Evolutionary conservation across 371 early-diverging fungal genomes (phyloP), one percentile per base, ranked within the genome.

Genomic region (Rhizomucor miehei): DNA sequence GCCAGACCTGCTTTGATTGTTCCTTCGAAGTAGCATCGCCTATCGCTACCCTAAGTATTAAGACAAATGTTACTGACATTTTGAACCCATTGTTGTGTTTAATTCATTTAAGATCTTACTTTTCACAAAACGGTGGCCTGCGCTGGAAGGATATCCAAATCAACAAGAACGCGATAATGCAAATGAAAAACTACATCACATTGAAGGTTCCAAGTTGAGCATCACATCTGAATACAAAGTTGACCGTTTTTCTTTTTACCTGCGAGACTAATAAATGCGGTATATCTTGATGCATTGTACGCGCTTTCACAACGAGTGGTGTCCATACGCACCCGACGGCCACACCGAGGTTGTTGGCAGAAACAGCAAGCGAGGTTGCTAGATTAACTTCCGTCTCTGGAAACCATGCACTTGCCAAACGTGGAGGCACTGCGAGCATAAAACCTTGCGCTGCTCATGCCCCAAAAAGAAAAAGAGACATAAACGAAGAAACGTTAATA

Each of bases 381-480:
- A 73, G 24, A 52, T 79, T 79, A 45, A 73, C 62, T 56, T 75
- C 68, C 16, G 63, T 69, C 21, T 71, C 60, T 0, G 69, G 73
- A 60, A 81, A 81, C 81, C 79, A 81, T 12, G 70, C 69, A 16
- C 73, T 75, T 11, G 79, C 79, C 29, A 81, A 59, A 40, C 66
- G 71, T 13, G 81, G 79, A 2, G 81, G 81, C 8, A 81, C 53
- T 6, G 79, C 66, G 13, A 81, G 56, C 59, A 79, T 77, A 56
- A 79, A 79, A 2, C 71, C 75, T 56, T 79, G 77, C 1, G 74
- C 79, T 66, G 29, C n/a, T n/a, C n/a, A n/a, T n/a, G n/a, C n/a
- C n/a, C n/a, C n/a, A n/a, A n/a, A n/a, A n/a, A n/a, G n/a, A n/a
- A 62, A 14, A 14, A 14, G 38, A 38, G 14, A 14, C 38, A 38